Percentiles rank a stretch among this genome's conserved stretches.
phyloP scores from a whole-genome alignment of 306 rosid species.

The Arachis hypogaea region DNA sequence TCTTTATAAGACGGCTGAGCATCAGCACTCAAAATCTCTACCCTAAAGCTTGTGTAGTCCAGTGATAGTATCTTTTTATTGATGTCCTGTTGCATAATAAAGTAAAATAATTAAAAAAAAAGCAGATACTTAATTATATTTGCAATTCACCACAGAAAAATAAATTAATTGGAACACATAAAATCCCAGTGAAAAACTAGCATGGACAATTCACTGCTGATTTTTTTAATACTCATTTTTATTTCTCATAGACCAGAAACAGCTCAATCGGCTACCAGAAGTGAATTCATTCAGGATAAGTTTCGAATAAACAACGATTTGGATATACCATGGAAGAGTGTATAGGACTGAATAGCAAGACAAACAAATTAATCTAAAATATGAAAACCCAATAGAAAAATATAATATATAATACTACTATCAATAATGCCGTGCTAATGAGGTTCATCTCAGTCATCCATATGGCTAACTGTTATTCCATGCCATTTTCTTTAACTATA shows the following conservation, averaged over 20 bases:
- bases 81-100: constrained; percentile 58
- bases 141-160: neutral
- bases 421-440: neutral
- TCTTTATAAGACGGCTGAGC: constrained; percentile 60
- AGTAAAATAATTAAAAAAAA: neutral
- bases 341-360: neutral
- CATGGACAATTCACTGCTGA: neutral
- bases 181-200: neutral
- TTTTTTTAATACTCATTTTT: neutral
- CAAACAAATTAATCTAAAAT: neutral
- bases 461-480: neutral
- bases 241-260: neutral
- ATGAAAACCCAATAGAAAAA: neutral
- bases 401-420: neutral
- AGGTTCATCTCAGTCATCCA: neutral
- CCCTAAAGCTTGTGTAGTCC: constrained; percentile 49
- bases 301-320: neutral
- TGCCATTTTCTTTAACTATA: neutral
- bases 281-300: neutral
- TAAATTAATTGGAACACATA: neutral
- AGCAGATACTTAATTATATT: neutral
- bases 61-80: constrained; percentile 57
- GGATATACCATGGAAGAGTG: neutral
- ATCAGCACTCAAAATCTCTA: constrained; percentile 69
- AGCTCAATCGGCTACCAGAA: neutral